Evolutionary conservation across 2,329 filamentous ascomycete species (phyloP).

Genomic region (Pseudogymnoascus sp.): DNA sequence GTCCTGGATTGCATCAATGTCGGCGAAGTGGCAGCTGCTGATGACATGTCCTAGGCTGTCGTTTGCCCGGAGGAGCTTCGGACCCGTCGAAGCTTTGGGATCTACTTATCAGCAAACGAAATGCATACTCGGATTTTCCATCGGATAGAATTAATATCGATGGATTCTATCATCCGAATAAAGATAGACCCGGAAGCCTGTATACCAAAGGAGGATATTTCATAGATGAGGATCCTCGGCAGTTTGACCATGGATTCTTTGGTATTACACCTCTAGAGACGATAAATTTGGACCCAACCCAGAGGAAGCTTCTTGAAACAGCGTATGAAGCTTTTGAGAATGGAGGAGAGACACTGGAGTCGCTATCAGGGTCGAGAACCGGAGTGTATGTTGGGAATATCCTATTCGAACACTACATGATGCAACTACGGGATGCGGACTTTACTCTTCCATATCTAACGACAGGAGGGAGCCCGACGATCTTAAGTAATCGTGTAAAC

Average conservation of each 20-base stretch:
- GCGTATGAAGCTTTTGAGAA: constrained; percentile 19
- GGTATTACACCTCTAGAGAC: neutral
- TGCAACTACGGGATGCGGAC: constrained; percentile 21
- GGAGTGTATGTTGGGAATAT: constrained; percentile 28
- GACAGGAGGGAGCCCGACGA: constrained; percentile 31
- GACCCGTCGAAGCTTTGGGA: constrained; percentile 11
- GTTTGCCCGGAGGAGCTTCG: constrained; percentile 10
- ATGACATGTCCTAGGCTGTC: constrained; percentile 2
- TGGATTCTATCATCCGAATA: constrained; percentile 14
- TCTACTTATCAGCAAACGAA: constrained; percentile 3
- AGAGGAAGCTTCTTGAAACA: constrained; percentile 21
- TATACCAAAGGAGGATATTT: constrained; percentile 9
- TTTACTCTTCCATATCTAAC: constrained; percentile 25
- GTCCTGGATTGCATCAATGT: too few relatives aligned
- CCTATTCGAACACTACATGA: constrained; percentile 21
- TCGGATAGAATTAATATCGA: constrained; percentile 13
- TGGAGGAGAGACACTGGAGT: constrained; percentile 28
- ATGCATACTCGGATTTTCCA: neutral
- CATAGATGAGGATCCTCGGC: neutral
- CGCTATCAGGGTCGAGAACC: constrained; percentile 24
- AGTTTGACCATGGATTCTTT: neutral
- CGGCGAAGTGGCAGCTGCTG: too few relatives aligned
- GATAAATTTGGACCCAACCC: constrained; percentile 22
- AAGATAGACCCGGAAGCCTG: constrained; percentile 7
- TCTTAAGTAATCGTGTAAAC: constrained; percentile 33